Evolutionary conservation across 305 asterid genomes (phyloP).

Genomic region (Solanum aculeatissimum): DNA sequence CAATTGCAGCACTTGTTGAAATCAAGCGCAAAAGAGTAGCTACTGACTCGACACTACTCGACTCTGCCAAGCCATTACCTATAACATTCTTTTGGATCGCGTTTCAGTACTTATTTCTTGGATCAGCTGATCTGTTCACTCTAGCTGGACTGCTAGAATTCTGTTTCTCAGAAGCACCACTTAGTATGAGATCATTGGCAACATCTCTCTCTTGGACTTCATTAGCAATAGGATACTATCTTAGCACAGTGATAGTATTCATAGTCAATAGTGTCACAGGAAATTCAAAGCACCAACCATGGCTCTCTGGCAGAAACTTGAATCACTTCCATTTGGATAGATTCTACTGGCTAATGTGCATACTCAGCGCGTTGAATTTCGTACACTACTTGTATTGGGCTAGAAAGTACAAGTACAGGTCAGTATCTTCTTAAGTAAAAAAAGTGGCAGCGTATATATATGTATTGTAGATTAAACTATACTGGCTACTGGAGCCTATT

Average conservation of each 20-base stretch:
- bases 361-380: conserved; percentile 60
- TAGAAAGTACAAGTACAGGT: conserved; percentile 43
- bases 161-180: conserved; percentile 85
- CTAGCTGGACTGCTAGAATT: conserved; percentile 80
- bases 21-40: conserved; percentile 62
- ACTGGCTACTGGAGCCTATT: not conserved
- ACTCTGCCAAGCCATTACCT: conserved; percentile 40
- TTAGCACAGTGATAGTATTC: conserved; percentile 62
- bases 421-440: conserved; percentile 1
- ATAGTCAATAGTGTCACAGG: conserved; percentile 56
- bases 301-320: conserved; percentile 66
- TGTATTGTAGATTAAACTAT: not conserved
- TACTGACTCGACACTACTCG: conserved; percentile 10
- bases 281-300: conserved; percentile 24
- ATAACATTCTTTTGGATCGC: conserved; percentile 70
- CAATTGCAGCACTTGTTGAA: conserved; percentile 64
- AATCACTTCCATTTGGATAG: conserved; percentile 59
- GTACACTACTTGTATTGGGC: conserved; percentile 78
- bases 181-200: conserved; percentile 69
- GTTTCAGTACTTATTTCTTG: conserved; percentile 65
- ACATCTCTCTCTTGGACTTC: conserved; percentile 82
- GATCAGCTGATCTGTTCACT: conserved; percentile 86
- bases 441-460: not conserved
- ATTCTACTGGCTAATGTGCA: conserved; percentile 81
- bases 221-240: conserved; percentile 71